phyloP scores from a whole-genome alignment of 1,284 basidiomycete genomes.

The Amylostereum areolatum region DNA sequence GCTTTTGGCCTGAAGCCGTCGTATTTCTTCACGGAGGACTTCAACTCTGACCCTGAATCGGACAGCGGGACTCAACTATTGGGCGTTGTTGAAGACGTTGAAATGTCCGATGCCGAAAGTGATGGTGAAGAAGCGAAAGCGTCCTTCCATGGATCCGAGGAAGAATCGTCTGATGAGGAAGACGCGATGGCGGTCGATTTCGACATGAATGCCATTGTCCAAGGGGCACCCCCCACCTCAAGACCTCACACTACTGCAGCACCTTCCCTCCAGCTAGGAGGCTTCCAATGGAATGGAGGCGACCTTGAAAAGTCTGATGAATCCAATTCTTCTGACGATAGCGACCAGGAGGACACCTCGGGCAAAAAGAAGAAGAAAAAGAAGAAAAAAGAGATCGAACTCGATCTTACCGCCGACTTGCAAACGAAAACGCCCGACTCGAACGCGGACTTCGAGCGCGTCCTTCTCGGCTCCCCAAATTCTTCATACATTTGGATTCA shows the following conservation, averaged over 20 bases:
- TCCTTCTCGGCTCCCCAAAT: constrained; percentile 93
- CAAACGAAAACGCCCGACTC: constrained; percentile 85
- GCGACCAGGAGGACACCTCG: constrained; percentile 35
- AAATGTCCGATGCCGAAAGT: constrained; percentile 18
- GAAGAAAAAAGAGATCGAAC: constrained; percentile 65
- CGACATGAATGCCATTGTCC: constrained; percentile 25
- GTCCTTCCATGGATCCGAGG: constrained; percentile 15
- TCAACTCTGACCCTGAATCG: constrained; percentile 26
- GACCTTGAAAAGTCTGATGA: constrained; percentile 28
- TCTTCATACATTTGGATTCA: constrained; percentile 99
- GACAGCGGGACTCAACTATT: constrained; percentile 25
- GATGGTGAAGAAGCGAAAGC: constrained; percentile 19
- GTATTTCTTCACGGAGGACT: constrained; percentile 65
- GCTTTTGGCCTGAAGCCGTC: constrained; percentile 90
- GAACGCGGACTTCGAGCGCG: constrained; percentile 89
- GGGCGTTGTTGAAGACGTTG: constrained; percentile 24
- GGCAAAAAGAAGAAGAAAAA: constrained; percentile 57
- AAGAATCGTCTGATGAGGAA: constrained; percentile 23
- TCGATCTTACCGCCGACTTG: constrained; percentile 83
- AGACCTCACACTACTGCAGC: constrained; percentile 10
- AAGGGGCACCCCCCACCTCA: constrained; percentile 12
- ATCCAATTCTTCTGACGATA: constrained; percentile 41
- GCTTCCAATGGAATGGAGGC: constrained; percentile 67
- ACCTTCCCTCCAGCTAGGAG: constrained; percentile 44
- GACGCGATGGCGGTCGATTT: constrained; percentile 35